Base-by-base conservation (phyloP, 2,329 filamentous ascomycete species). In the Colletotrichum sp. region DNA sequence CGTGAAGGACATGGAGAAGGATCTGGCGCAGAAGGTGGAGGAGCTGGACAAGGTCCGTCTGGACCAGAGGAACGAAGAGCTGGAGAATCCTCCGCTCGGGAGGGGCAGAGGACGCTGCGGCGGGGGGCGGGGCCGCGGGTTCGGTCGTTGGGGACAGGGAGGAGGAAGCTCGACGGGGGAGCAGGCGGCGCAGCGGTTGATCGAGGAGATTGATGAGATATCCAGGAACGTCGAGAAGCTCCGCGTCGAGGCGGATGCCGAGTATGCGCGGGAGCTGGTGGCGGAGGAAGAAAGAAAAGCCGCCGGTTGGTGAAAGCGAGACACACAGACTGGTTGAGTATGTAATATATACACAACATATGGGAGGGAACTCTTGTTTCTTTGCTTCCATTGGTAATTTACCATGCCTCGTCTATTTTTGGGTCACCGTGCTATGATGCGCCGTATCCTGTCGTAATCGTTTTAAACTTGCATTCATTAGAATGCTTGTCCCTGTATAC, bases 211-310 rank as follows among this genome's bases (percentile, higher is more conserved):
- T 55, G 83, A 86, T 71, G 81, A 80, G 36, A 78, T 90, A 70
- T 84, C 83, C 56, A 76, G 78, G 15, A 82, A 83, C 62, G 78
- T 89, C 30, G 84, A 86, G 67, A 71, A 77, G 71, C 72, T 89
- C 70, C 80, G 83, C 75, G 75, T 88, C 8, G 85, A 88, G 79
- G 88, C 86, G 3, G 88, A 90, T 68, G 88, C 86, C 78, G 84
- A 86, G 76, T 87, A 87, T 75, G 88, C 87, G 34, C 82, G 83
- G 75, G 85, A 87, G 76, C 68, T 90, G 76, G 86, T 79, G 15
- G 79, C 80, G 62, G 79, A 82, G 73, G 79, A 82, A 70, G 69
- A 77, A 12, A 58, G 66, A 52, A 67, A 75, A 58, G 56, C 43
- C 18, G 64, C 67, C 28, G 65, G 71, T 16, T 62, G 32, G 18